phyloP scores from a whole-genome alignment of 2,329 filamentous ascomycete species.

The Sclerotinia spermophila region DNA sequence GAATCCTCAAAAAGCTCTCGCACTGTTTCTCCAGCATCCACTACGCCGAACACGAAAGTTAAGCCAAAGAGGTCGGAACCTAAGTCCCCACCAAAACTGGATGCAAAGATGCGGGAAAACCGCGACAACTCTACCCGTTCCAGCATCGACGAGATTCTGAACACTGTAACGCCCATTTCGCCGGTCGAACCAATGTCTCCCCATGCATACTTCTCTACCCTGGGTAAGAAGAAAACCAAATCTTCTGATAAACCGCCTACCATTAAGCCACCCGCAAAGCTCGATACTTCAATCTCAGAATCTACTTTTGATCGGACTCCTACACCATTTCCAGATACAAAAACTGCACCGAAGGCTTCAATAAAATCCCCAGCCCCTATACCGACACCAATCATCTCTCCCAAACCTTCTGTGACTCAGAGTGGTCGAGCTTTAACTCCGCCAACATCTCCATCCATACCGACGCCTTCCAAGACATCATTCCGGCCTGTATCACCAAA shows the following conservation, averaged over 20 bases:
- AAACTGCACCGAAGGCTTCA: neutral
- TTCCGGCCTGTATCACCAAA: conserved; percentile 2
- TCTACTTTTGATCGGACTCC: neutral
- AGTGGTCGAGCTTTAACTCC: neutral
- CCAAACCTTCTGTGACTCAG: neutral
- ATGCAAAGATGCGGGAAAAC: neutral
- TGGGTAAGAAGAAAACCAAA: neutral
- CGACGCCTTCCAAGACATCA: neutral
- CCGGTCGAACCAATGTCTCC: neutral
- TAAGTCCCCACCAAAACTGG: neutral
- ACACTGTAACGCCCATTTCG: neutral
- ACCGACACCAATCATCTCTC: neutral
- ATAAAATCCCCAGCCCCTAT: neutral
- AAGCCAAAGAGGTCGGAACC: neutral
- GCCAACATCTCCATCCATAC: neutral
- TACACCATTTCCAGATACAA: neutral
- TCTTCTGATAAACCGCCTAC: neutral
- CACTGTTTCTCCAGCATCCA: neutral
- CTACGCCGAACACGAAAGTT: neutral
- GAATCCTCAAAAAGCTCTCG: neutral
- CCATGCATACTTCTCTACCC: neutral
- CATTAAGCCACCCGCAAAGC: neutral
- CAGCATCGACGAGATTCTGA: neutral
- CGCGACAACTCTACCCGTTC: neutral
- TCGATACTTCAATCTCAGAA: neutral